Evolutionary conservation across 2,329 filamentous ascomycete genomes (phyloP), one percentile per base, ranked within the genome.

Genomic region (Ophiostoma australiae): DNA sequence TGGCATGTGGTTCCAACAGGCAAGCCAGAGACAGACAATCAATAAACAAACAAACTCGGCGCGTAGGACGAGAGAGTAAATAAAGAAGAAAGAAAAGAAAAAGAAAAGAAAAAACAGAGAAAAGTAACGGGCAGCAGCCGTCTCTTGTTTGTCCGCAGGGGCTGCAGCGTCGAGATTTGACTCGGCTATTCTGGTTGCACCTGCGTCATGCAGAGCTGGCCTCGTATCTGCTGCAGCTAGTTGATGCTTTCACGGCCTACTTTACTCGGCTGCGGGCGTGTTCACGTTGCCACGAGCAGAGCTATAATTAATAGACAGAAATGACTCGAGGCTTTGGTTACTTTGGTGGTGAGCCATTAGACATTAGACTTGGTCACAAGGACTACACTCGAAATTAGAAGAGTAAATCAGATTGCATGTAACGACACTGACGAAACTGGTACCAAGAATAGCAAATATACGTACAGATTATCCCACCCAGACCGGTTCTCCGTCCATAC

Each of bases 401-500:
- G 4, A 44, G 17, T 20, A 35, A 63, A 63, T 63, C 27, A 35
- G 15, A 33, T 63, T 20, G 58, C 58, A 33, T 10, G 20, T n/a
- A 63, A 33, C 27, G 4, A 61, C 20, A 63, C 27, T 7, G 7
- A 17, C 6, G 20, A 48, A 48, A 52, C 3, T 31, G 23, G 44
- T 4, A 67, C 10, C 23, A 68, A 39, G 23, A 55, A 70, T 37
- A 70, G 20, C 23, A 41, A 66, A 48, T 66, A 48, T 39, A 4
- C 23, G 27, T 52, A 65, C 10, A 71, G 37, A 15, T 27, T 23
- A 67, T 37, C 27, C 58, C 58, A 63, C 58, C 58, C 27, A 63
- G 27, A 33, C 27, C 58, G 58, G 27, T 63, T 35, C 58, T 63
- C 55, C 55, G 23, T 61, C 58, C 58, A 33, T 63, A 63, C 58